Base-by-base conservation (phyloP, 2,329 filamentous ascomycete genomes). In the Fusarium denticulatum region DNA sequence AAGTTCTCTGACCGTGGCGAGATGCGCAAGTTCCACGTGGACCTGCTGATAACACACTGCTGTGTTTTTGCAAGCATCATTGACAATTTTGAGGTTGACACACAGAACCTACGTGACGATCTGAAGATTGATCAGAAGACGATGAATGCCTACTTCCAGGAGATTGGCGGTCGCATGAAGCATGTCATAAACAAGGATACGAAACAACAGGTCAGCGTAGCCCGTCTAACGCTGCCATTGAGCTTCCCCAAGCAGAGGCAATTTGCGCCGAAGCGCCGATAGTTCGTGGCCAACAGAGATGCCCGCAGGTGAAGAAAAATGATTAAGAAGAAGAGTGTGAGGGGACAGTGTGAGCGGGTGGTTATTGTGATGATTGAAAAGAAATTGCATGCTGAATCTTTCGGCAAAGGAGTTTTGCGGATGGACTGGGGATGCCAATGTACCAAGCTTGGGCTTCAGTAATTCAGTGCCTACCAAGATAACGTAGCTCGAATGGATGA, bases 171-270 rank as follows among this genome's bases (percentile, higher is more conserved):
- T 36, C 89, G 87, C 75, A 86, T 94, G 36, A 89, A 87, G 80
- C 83, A 86, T 73, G 86, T 88, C 65, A 87, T 91, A 73, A 88
- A 88, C 37, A 91, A 90, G 73, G 88, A 89, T 62, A 89, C 89
- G 63, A 90, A 90, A 69, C 87, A 83, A 67, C 81, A 81, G 64
- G 77, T 82, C 36, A 83, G 88, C 67, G 84, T 95, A 56, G 95
- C 93, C 18, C 90, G 90, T 75, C 84, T 98, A 77, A 89, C 88
- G 76, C 82, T 98, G 71, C 96, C 96, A 7, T 84, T 98, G 52
- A 88, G 91, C 67, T 98, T 98, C 80, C 96, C 96, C 3, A 95
- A 92, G 84, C 82, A 83, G 76, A 79, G 81, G 58, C 77, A 80
- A 30, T 80, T 82, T 60, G 77, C 74, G 18, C 77, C 77, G 18